phyloP scores from a whole-genome alignment of 2,329 filamentous ascomycete genomes.

The Pestalotiopsis sp. region DNA sequence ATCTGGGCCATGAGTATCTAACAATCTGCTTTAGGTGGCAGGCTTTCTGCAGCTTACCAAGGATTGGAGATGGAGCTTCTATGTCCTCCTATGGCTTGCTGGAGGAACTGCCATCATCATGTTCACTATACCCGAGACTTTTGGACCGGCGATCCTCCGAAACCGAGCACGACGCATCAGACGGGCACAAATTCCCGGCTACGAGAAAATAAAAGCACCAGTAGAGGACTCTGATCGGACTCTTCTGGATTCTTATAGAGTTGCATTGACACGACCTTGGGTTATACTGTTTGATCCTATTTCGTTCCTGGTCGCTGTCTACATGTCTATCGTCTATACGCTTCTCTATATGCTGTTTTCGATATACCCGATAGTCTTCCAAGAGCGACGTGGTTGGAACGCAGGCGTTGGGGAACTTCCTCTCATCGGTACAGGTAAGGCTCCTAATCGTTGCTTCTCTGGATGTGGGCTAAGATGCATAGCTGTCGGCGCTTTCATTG shows the following conservation, averaged over 20 bases:
- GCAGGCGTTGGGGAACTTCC: slow-evolving; percentile 53
- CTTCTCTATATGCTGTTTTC: slow-evolving; percentile 61
- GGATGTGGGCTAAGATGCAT: background rate
- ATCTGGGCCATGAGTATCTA: background rate
- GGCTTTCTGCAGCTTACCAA: slow-evolving; percentile 60
- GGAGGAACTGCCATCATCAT: slow-evolving; percentile 44
- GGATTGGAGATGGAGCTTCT: slow-evolving; percentile 57
- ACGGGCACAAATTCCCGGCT: slow-evolving; percentile 49
- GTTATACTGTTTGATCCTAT: slow-evolving; percentile 57
- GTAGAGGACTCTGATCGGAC: slow-evolving; percentile 48
- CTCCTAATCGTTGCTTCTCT: background rate
- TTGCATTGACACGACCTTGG: slow-evolving; percentile 57
- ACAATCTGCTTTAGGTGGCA: slow-evolving; percentile 32
- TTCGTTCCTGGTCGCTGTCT: slow-evolving; percentile 53
- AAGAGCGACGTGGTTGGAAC: slow-evolving; percentile 56
- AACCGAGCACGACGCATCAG: slow-evolving; percentile 57
- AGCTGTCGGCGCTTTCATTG: slow-evolving; percentile 48
- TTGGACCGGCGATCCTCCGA: slow-evolving; percentile 50
- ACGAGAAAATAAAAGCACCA: slow-evolving; percentile 52
- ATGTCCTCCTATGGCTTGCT: slow-evolving; percentile 47
- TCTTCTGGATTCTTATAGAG: slow-evolving; percentile 47
- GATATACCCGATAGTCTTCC: slow-evolving; percentile 59
- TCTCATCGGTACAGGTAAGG: slow-evolving; percentile 46
- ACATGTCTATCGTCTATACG: slow-evolving; percentile 54
- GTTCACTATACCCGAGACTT: slow-evolving; percentile 63